Base-by-base conservation (phyloP, 129 eudicot genomes). In the Smallanthus sonchifolius region DNA sequence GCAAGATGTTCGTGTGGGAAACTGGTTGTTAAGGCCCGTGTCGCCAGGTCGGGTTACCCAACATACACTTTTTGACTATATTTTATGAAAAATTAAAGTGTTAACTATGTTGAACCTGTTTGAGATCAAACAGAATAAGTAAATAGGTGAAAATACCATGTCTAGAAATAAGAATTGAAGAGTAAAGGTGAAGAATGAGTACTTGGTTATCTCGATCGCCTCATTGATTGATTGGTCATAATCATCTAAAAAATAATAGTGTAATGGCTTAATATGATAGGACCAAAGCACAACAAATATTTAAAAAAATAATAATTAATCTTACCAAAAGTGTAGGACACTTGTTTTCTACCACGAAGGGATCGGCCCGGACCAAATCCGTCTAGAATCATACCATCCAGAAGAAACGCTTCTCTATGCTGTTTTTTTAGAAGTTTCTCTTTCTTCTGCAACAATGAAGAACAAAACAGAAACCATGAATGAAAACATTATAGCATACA, bases 261-360 rank as follows among this genome's bases (percentile, higher is more conserved):
- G 48, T 44, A 76, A 30, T 17, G 75, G 56, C 61, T 76, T 67
- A 45, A 51, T 62, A 20, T 3, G 2, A 48, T 54, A 16, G 14
- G 19, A 43, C 45, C 61, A 62, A 48, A 70, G 65, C 24, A 55
- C 75, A 28, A 71, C 40, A 11, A 7, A 4, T 20, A 36, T 11
- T 19, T n/a, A 44, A 17, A 62, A 61, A 35, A 6, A 5, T 61
- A 40, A 48, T 7, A 48, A 8, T 2, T 8, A 14, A 49, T 51
- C 94, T 82, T 83, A 94, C 99, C 99, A 78, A 95, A 95, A 61
- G 99, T 95, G 76, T 95, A 95, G 34, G 99, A 86, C 59, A 95
- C 97, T 74, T 89, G 96, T 81, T 95, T 95, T 78, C 99, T 91
- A 80, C 92, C 99, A 80, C 99, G 99, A 62, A 87, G 97, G 40